Evolutionary conservation across 768 basidiomycete genomes (phyloP).

Genomic region (Leucocoprinus sp.): DNA sequence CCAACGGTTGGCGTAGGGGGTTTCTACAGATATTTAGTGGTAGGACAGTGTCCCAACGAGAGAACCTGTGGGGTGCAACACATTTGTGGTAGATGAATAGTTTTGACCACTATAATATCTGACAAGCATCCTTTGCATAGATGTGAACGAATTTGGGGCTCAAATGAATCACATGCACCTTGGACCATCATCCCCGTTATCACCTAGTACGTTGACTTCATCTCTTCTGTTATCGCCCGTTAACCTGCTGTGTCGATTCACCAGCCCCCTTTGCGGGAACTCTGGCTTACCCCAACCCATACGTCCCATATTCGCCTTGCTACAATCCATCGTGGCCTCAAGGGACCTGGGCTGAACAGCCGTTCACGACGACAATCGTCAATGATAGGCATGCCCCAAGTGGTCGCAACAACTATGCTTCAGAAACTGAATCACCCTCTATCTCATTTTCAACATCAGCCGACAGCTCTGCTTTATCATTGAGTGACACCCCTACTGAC

Average conservation of each 20-base stretch:
- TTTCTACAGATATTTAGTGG: neutral
- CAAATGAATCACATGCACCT: neutral
- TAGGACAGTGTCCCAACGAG: neutral
- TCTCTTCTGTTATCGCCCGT: neutral
- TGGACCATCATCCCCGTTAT: neutral
- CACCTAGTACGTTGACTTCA: constrained; percentile 1
- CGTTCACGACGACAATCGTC: neutral
- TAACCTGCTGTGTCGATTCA: neutral
- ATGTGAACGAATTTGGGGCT: neutral
- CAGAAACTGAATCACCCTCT: constrained; percentile 8
- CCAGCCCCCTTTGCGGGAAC: neutral
- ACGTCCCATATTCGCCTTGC: neutral
- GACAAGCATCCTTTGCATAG: constrained; percentile 1
- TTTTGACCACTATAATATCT: neutral
- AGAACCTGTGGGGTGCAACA: neutral
- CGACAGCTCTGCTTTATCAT: neutral
- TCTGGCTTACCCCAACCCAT: constrained; percentile 1
- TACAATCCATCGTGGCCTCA: constrained; percentile 1
- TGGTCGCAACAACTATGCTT: constrained; percentile 8
- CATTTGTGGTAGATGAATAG: neutral
- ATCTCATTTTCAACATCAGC: neutral
- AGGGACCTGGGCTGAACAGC: neutral
- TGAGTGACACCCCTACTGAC: neutral
- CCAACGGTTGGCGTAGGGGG: neutral
- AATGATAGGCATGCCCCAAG: constrained; percentile 13